Base-by-base conservation (phyloP, 2,329 filamentous ascomycete species). In the Aspergillus versicolor region DNA sequence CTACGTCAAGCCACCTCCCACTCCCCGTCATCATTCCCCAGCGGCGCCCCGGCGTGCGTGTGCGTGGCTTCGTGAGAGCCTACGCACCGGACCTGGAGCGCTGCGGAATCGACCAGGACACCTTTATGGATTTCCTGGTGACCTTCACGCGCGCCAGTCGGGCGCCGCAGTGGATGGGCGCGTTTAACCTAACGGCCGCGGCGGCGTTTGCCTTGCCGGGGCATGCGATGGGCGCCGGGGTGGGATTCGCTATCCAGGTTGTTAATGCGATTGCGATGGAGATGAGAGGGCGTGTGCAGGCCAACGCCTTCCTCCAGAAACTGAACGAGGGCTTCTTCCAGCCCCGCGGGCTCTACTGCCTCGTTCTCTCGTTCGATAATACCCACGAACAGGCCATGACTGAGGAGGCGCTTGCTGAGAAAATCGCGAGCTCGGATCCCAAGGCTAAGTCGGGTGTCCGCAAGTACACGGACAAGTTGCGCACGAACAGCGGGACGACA, bases 291-390 rank as follows among this genome's bases (percentile, higher is more conserved):
- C 49, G 54, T 4, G 40, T 42, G 7, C 40, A 42, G 27, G 40
- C 40, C 13, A 42, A 42, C 19, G 40, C 40, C 15, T 42, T 42
- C 40, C 49, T 57, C n/a, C 48, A 57, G 15, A 52, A 24, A 22
- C 38, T 57, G n/a, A 57, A 57, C 34, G 32, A 57, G 4, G 54
- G 52, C 6, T 57, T 57, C 24, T 57, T 57, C 42, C 49, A 27
- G 2, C 54, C 54, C 5, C 54, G 54, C 12, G 54, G 54, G 3
- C 54, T 57, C 5, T 57, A 41, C 49, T 57, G 54, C 24, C 34
- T 57, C 15, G 49, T 57, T 7, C 52, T 57, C 40, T 52, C 54
- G 5, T 57, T 49, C 42, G 49, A 57, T 19, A 45, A 43, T 1
- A 43, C 49, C 2, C 40, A 21, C 40, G 40, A 42, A 19, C 17